Evolutionary conservation across 2,329 filamentous ascomycete genomes (phyloP).

Genomic region (Hypoxylon sp.): DNA sequence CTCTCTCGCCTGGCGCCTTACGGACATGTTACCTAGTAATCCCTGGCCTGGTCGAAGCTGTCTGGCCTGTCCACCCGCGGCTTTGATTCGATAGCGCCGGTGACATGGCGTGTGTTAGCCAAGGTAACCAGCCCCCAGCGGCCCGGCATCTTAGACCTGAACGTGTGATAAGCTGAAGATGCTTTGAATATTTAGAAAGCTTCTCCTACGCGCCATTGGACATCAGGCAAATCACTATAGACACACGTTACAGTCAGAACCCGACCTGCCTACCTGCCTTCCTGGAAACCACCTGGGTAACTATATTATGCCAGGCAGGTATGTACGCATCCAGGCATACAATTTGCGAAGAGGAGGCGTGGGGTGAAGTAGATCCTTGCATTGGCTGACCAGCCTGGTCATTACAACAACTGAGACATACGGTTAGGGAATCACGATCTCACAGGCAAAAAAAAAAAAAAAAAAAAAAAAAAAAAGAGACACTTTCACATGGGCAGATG

Average conservation of each 20-base stretch:
- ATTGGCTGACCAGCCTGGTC: conserved; percentile 23
- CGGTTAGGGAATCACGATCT: conserved; percentile 30
- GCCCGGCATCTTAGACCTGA: conserved; percentile 7
- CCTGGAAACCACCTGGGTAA: too few relatives aligned
- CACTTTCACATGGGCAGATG: conserved; percentile 20
- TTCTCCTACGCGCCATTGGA: conserved; percentile 21
- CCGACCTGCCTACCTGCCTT: too few relatives aligned
- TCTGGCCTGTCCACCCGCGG: neutral
- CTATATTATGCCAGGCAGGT: too few relatives aligned
- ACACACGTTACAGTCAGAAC: conserved; percentile 24
- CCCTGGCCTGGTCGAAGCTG: conserved; percentile 6
- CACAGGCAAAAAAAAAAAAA: too few relatives aligned
- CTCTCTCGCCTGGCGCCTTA: conserved; percentile 20
- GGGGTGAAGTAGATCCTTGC: conserved; percentile 34
- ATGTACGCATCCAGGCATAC: too few relatives aligned
- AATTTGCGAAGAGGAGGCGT: conserved; percentile 26
- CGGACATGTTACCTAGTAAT: neutral
- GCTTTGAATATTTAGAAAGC: neutral
- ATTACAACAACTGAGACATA: conserved; percentile 20
- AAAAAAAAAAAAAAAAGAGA: too few relatives aligned
- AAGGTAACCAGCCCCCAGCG: conserved; percentile 20
- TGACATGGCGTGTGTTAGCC: conserved; percentile 24
- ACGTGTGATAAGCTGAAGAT: conserved; percentile 14
- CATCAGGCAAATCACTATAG: conserved; percentile 10
- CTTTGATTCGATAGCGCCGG: conserved; percentile 11